Base-by-base conservation (phyloP, 306 rosid genomes). In the Erythrophleum fordii region DNA sequence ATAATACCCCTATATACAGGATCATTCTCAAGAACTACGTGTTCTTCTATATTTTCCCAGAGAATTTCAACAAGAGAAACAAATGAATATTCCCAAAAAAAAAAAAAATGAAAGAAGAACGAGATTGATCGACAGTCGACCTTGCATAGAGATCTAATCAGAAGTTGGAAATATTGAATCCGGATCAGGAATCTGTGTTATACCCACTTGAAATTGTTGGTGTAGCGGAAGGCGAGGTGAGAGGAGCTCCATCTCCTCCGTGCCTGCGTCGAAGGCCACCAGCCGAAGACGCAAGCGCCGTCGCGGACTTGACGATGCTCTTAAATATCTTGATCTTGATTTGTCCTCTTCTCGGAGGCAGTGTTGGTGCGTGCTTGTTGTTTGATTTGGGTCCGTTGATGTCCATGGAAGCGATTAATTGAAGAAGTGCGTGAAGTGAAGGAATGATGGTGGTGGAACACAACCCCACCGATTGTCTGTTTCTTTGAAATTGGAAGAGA, bases 241-340 rank as follows among this genome's bases (percentile, higher is more conserved):
- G 77, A 62, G 70, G 53, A 48, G 48, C 71, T 41, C 70, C 79
- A 14, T 41, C 55, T 11, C 20, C 48, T 0, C 4, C 23, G 2
- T 6, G 6, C 22, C 73, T 42, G 17, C 77, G 76, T 8, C 10
- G 25, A 23, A 14, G 44, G n/a, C 39, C 4, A 3, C 79, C 5
- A 10, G 62, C 4, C 0, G 87, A 82, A 20, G 77, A 70, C 0
- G 41, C 64, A 25, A 80, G 0, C n/a, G 68, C 82, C 3, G n/a
- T 59, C 26, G 68, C 52, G 2, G 76, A 58, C 7, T 11, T 37
- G 44, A 58, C 35, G 13, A 86, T 44, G 26, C 23, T 51, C 80
- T 77, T 88, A 23, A 91, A 3, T 12, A 91, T 85, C 59, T 45
- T 77, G 9, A 76, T 34, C 82, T 79, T 86, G 48, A 91, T 26